Conservation (phyloP, 139 green algal species). For the Tetratostichococcus sp. region DNA sequence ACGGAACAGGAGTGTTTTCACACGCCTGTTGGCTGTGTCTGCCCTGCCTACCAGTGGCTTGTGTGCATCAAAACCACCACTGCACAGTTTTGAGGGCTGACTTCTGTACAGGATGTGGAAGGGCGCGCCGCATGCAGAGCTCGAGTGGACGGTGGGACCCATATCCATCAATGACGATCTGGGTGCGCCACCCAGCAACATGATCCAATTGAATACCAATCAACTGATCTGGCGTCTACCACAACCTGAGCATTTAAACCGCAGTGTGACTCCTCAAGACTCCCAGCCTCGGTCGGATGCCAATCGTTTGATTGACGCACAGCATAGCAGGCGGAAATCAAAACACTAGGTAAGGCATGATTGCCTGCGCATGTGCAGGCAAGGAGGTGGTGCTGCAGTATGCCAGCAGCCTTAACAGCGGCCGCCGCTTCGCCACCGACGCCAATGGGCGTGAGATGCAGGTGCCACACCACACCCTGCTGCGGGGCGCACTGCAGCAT, state of each 20-base stretch:
- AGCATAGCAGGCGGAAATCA: no score
- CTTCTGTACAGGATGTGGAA: slow-evolving; percentile 30
- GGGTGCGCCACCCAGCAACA: neutral
- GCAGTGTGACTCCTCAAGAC: no score
- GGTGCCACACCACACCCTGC: no score
- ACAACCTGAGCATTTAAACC: no score
- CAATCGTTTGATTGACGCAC: no score
- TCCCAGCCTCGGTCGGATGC: no score
- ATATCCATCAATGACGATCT: slow-evolving; percentile 53
- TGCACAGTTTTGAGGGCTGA: neutral
- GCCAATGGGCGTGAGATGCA: slow-evolving; percentile 72
- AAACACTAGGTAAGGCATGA: neutral
- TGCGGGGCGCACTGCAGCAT: no score
- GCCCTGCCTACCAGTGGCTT: neutral
- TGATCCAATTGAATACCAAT: no score
- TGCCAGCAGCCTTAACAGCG: slow-evolving; percentile 12
- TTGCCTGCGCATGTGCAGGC: neutral
- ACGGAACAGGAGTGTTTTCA: no score
- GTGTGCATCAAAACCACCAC: neutral
- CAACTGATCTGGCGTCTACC: no score
- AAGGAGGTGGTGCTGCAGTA: slow-evolving; percentile 48
- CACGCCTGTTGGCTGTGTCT: no score
- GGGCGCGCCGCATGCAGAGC: slow-evolving; percentile 32
- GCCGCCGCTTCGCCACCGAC: slow-evolving; percentile 57
- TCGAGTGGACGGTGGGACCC: slow-evolving; percentile 74